phyloP scores from a whole-genome alignment of 139 green algal species.

The Picochlorum sp. region DNA sequence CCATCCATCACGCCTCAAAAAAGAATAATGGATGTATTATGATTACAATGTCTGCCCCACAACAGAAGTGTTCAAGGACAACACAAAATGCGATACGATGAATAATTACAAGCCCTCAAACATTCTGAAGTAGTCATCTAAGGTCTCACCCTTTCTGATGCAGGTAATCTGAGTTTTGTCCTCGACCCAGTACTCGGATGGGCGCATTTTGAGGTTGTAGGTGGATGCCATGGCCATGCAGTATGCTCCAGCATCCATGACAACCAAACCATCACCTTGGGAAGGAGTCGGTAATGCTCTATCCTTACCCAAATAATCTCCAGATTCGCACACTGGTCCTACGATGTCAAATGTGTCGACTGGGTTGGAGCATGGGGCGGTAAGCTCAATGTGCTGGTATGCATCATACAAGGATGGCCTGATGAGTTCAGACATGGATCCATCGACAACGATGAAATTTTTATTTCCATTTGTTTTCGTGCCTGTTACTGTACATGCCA shows the following conservation, averaged over 20 bases:
- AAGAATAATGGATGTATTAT: background rate
- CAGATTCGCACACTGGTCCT: slow-evolving; percentile 91
- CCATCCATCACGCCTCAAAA: too few relatives aligned
- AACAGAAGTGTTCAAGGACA: too few relatives aligned
- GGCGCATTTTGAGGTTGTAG: slow-evolving; percentile 96
- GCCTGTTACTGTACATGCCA: slow-evolving; percentile 86
- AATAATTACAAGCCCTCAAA: slow-evolving; percentile 55
- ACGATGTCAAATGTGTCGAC: slow-evolving; percentile 80
- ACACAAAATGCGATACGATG: background rate
- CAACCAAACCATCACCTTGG: slow-evolving; percentile 70
- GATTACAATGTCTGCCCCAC: too few relatives aligned
- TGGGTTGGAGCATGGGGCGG: slow-evolving; percentile 41
- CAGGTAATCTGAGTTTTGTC: slow-evolving; percentile 50
- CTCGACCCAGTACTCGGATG: slow-evolving; percentile 88
- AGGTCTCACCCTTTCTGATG: slow-evolving; percentile 73
- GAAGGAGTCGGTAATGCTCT: slow-evolving; percentile 30
- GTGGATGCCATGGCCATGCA: slow-evolving; percentile 97
- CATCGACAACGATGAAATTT: slow-evolving; percentile 94
- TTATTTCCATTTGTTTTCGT: slow-evolving; percentile 96
- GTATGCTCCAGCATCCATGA: slow-evolving; percentile 92
- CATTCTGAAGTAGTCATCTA: slow-evolving; percentile 78
- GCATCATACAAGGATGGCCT: slow-evolving; percentile 82
- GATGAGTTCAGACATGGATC: slow-evolving; percentile 94
- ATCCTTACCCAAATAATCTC: slow-evolving; percentile 95
- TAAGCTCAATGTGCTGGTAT: slow-evolving; percentile 97